Evolutionary conservation across 2,329 filamentous ascomycete species (phyloP), one percentile per base, ranked within the genome.

Genomic region (Colletotrichum gigasporum): DNA sequence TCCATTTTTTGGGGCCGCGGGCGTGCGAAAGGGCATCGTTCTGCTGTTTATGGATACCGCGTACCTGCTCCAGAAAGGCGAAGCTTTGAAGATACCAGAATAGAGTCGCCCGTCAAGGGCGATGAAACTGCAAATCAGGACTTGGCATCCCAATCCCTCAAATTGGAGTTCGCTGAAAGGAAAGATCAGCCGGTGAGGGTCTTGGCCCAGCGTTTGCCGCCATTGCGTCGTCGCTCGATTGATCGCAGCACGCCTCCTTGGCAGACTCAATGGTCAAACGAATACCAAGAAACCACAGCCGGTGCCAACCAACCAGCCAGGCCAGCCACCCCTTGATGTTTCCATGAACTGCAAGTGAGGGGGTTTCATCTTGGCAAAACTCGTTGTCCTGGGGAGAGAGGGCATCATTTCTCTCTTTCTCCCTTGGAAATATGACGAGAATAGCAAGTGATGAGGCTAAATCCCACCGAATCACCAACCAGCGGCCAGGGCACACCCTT

Each of bases 361-460:
- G n/a, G n/a, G n/a, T n/a, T n/a, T n/a, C n/a, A n/a, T n/a, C n/a
- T n/a, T n/a, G n/a, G 39, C 39, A 20, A 42, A 42, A 42, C 16
- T 20, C 39, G n/a, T n/a, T n/a, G n/a, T 42, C 16, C n/a, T n/a
- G n/a, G n/a, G n/a, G n/a, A n/a, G n/a, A n/a, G n/a, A n/a, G n/a
- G n/a, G n/a, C n/a, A n/a, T n/a, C n/a, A n/a, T n/a, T n/a, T n/a
- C n/a, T n/a, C n/a, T n/a, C n/a, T n/a, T n/a, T n/a, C n/a, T n/a
- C n/a, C n/a, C n/a, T n/a, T n/a, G 7, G 24, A 24, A 42, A 62
- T 32, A 16, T 22, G 26, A 58, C 54, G 24, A 41, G 54, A 63
- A 63, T 52, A 59, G 59, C 20, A 58, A 10, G 11, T 14, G 16
- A 12, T 26, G 56, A 59, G 47, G 56, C 55, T 47, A 30, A 59